These are phyloP conservation scores for Phylloporus gajari DNA, from an alignment of 1,284 basidiomycete genomes.

Conservation along the genomic window DNA sequence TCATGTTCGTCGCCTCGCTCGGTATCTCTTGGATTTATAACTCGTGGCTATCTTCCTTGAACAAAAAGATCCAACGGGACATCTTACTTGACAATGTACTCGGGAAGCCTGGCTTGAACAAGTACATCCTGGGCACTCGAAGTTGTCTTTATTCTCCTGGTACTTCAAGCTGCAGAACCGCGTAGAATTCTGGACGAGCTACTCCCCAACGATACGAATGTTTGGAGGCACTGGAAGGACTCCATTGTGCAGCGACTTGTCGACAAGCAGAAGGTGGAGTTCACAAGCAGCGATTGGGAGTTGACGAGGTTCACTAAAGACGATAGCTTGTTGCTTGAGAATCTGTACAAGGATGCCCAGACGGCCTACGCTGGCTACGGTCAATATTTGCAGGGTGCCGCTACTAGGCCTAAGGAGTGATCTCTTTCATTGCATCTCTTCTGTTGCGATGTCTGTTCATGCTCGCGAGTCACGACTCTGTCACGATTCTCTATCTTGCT, in stretches of 20 bases:
- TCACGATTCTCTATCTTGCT: too few species aligned
- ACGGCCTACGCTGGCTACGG: conserved; percentile 33
- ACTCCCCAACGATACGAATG: conserved; percentile 44
- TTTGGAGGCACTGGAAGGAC: conserved; percentile 42
- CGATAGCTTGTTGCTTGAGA: conserved; percentile 32
- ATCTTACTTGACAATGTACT: conserved; percentile 39
- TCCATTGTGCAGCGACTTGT: conserved; percentile 26
- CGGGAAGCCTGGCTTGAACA: conserved; percentile 32
- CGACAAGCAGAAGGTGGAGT: conserved; percentile 36
- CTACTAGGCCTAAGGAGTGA: conserved; percentile 12
- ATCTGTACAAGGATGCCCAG: conserved; percentile 35
- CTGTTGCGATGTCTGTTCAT: too few species aligned
- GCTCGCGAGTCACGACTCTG: too few species aligned
- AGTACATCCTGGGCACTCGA: conserved; percentile 42
- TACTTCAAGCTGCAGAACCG: conserved; percentile 36
- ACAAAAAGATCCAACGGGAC: conserved; percentile 39
- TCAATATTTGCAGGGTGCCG: conserved; percentile 7
- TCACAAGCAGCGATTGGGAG: conserved; percentile 37
- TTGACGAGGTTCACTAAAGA: conserved; percentile 22
- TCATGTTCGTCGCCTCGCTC: conserved; percentile 42
- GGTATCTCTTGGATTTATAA: conserved; percentile 42
- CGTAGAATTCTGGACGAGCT: conserved; percentile 39
- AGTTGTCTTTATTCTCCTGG: conserved; percentile 44
- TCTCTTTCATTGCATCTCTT: not conserved
- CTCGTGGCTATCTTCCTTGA: conserved; percentile 36